Evolutionary conservation across 805 yeast genomes (phyloP).

Genomic region (Wickerhamiella shivajii): DNA sequence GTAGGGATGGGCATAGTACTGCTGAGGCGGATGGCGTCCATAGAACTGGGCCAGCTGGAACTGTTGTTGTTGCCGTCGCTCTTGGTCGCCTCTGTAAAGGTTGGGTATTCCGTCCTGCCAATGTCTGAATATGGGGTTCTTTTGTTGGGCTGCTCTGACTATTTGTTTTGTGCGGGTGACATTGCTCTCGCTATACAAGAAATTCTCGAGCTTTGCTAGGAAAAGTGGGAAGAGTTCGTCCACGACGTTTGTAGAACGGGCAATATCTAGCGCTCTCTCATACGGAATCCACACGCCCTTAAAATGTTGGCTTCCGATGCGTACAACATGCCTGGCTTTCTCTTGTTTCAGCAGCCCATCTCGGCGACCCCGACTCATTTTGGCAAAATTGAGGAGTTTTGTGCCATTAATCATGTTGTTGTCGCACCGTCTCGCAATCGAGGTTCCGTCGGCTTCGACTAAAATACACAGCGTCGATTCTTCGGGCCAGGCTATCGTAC

Average conservation of each 20-base stretch:
- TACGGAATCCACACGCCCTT: constrained; percentile 21
- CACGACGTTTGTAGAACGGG: constrained; percentile 11
- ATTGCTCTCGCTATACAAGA: constrained; percentile 24
- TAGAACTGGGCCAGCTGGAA: no score
- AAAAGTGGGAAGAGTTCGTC: constrained; percentile 17
- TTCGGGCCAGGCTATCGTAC: constrained; percentile 16
- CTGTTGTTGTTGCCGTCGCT: no score
- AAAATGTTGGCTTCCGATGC: constrained; percentile 17
- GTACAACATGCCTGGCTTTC: constrained; percentile 17
- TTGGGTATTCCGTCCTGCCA: constrained; percentile 15
- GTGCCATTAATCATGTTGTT: constrained; percentile 22
- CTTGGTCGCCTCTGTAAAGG: no score
- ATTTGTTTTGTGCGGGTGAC: constrained; percentile 24
- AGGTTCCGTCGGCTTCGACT: constrained; percentile 11
- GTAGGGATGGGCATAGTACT: no score
- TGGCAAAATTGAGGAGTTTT: constrained; percentile 16
- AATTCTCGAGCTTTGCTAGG: constrained; percentile 16
- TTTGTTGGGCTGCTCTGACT: constrained; percentile 22
- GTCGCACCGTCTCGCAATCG: constrained; percentile 17
- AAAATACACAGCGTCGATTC: constrained; percentile 17
- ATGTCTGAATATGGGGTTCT: constrained; percentile 12
- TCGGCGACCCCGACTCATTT: constrained; percentile 17
- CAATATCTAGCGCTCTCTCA: constrained; percentile 18
- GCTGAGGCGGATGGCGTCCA: no score
- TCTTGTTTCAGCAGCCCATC: constrained; percentile 19